These are phyloP conservation scores for Westerdykella sp. DNA, from an alignment of 2,329 filamentous ascomycete species.

Conservation along the genomic window DNA sequence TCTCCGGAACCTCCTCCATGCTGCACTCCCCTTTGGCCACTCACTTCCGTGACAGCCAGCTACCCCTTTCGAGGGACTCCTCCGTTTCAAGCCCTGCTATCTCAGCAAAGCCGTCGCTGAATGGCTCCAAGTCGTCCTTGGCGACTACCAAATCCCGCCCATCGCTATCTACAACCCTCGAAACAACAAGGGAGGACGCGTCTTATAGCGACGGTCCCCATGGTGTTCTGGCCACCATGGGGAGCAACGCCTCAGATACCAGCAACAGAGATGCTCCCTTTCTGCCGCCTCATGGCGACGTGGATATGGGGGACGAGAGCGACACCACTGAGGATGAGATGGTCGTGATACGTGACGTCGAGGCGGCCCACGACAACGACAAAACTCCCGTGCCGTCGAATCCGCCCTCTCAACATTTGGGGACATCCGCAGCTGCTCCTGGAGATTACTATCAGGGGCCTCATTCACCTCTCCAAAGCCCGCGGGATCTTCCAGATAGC, in stretches of 20 bases:
- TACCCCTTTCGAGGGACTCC: constrained; percentile 31
- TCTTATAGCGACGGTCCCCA: constrained; percentile 20
- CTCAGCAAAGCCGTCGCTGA: constrained; percentile 28
- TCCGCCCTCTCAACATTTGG: constrained; percentile 16
- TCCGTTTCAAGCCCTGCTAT: constrained; percentile 24
- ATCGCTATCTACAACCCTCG: constrained; percentile 18
- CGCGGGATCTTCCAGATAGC: constrained; percentile 19
- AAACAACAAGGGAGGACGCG: constrained; percentile 23
- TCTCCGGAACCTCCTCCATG: constrained; percentile 32
- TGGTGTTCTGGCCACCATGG: constrained; percentile 5
- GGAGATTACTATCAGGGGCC: constrained; percentile 18
- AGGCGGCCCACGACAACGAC: constrained; percentile 16
- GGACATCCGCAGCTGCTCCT: constrained; percentile 16
- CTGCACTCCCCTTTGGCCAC: constrained; percentile 36
- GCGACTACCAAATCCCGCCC: constrained; percentile 26
- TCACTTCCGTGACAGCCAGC: constrained; percentile 29
- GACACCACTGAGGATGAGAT: constrained; percentile 30
- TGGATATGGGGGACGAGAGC: constrained; percentile 22
- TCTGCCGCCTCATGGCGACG: constrained; percentile 18
- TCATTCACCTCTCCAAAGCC: constrained; percentile 14
- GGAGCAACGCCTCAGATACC: neutral
- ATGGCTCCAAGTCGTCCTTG: constrained; percentile 25
- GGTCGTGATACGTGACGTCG: constrained; percentile 20
- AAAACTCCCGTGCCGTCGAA: constrained; percentile 19
- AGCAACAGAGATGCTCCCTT: constrained; percentile 11